These are phyloP conservation scores for Corymbia citriodora DNA, from an alignment of 441 rosid genomes.

Conservation along the genomic window DNA sequence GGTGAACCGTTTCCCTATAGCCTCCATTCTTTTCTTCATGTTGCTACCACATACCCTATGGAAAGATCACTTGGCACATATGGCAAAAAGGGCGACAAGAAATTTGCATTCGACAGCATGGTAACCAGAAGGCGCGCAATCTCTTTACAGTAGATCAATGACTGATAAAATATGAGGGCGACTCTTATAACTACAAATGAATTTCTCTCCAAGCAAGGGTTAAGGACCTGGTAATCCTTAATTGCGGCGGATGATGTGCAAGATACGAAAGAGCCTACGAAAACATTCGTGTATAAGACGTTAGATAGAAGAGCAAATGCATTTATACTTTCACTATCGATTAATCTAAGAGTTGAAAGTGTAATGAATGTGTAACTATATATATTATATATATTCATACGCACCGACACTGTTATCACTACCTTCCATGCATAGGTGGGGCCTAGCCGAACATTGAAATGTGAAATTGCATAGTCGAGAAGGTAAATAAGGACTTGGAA, in stretches of 20 bases:
- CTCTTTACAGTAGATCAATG: background rate
- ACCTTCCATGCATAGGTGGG: background rate
- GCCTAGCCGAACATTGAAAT: background rate
- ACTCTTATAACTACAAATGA: background rate
- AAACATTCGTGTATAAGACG: background rate
- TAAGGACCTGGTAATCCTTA: background rate
- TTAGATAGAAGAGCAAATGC: background rate
- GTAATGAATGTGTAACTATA: too few relatives aligned
- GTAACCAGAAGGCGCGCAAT: background rate
- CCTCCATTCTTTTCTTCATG: background rate
- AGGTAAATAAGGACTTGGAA: background rate
- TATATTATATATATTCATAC: background rate
- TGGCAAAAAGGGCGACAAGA: background rate
- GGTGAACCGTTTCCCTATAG: background rate
- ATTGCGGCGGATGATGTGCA: background rate
- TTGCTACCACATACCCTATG: background rate
- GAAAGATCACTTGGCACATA: background rate
- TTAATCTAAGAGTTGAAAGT: background rate
- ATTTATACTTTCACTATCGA: background rate
- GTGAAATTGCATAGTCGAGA: background rate
- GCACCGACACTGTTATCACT: background rate
- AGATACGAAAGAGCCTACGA: background rate
- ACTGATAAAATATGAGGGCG: fast-evolving
- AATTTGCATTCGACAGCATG: background rate
- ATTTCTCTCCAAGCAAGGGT: background rate